phyloP scores from a whole-genome alignment of 768 basidiomycete species.

The Scleroderma citrinum region DNA sequence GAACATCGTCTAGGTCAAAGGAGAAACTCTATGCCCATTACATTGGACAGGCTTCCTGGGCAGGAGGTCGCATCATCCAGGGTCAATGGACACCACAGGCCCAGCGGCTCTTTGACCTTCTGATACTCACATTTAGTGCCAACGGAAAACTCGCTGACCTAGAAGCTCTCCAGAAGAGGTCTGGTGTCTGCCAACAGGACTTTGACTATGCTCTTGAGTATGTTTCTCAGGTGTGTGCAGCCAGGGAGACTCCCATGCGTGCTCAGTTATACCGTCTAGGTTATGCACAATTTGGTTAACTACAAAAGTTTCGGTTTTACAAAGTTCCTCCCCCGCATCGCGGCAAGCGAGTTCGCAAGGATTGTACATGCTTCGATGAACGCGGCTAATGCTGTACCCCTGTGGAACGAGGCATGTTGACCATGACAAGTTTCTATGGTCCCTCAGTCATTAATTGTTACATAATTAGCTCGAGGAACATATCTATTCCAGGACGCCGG shows the following conservation, averaged over 20 bases:
- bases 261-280: constrained; percentile 13
- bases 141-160: constrained; percentile 55
- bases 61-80: constrained; percentile 78
- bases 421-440: background rate
- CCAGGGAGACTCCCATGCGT: background rate
- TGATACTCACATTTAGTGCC: constrained; percentile 63
- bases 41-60: constrained; percentile 70
- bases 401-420: constrained; percentile 57
- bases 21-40: constrained; percentile 81
- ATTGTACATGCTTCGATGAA: constrained; percentile 60
- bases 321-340: constrained; percentile 75
- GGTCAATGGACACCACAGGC: constrained; percentile 79
- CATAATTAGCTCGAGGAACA: constrained; percentile 58
- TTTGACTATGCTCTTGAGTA: constrained; percentile 74
- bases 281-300: constrained; percentile 48
- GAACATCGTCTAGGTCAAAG: constrained; percentile 40
- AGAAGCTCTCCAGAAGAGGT: constrained; percentile 41
- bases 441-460: constrained; percentile 2
- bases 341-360: constrained; percentile 53
- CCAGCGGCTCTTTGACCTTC: constrained; percentile 58
- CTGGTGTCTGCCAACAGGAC: constrained; percentile 51
- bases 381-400: constrained; percentile 42
- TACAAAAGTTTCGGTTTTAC: constrained; percentile 81
- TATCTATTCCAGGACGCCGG: constrained; percentile 65
- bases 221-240: constrained; percentile 52